Percentiles rank a stretch among this genome's conserved stretches.
Evolutionary conservation across 805 yeast species (phyloP).

Genomic region (Ogataea glucozyma): DNA sequence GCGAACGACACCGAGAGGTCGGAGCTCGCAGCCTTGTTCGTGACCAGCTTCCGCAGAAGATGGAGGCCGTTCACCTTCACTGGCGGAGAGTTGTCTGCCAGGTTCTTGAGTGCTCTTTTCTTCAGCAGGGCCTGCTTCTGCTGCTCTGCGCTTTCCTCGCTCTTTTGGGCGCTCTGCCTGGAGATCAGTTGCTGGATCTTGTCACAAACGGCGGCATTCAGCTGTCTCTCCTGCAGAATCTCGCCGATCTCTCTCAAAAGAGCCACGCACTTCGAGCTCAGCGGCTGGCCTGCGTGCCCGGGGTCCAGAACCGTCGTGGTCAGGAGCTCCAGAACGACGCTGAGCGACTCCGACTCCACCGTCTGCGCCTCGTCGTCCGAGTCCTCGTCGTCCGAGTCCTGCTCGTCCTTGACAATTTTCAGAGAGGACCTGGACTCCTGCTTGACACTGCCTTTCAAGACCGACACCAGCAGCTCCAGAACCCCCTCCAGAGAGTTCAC

Average conservation of each 20-base stretch:
- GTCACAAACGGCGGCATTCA: background rate
- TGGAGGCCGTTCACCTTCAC: constrained; percentile 84
- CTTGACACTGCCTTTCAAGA: constrained; percentile 32
- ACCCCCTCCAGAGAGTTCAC: constrained; percentile 59
- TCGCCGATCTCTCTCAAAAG: constrained; percentile 18
- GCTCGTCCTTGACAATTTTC: constrained; percentile 4
- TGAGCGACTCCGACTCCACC: constrained; percentile 33
- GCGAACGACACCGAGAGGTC: constrained; percentile 53
- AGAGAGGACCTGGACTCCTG: background rate
- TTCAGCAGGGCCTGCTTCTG: constrained; percentile 43
- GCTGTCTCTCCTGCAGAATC: constrained; percentile 5
- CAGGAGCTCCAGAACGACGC: constrained; percentile 39
- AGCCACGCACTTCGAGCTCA: constrained; percentile 12
- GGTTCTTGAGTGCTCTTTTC: constrained; percentile 60
- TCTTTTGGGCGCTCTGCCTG: background rate
- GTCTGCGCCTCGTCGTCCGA: constrained; percentile 45
- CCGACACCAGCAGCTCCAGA: constrained; percentile 47
- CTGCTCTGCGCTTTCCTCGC: constrained; percentile 8
- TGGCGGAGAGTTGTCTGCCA: constrained; percentile 81
- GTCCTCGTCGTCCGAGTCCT: constrained; percentile 25
- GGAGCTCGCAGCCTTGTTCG: constrained; percentile 43
- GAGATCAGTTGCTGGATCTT: background rate
- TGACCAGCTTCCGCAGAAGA: constrained; percentile 52
- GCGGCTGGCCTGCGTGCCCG: background rate
- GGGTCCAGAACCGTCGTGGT: constrained; percentile 38